Conservation (phyloP, 148 eudicot species). For the Dianthus caryophyllus region DNA sequence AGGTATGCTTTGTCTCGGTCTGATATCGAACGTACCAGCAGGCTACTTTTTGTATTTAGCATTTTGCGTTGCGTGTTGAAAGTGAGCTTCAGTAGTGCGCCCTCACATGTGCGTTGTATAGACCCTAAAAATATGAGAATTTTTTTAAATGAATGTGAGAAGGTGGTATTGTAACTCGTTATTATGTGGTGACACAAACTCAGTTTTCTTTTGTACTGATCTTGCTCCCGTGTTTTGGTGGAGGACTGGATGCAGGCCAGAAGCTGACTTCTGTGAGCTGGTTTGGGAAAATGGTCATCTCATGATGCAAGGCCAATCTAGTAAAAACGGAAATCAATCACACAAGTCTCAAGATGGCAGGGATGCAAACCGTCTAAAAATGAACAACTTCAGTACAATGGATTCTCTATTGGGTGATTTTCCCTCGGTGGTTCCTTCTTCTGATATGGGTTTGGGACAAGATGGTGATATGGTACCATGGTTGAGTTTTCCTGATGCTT, state of each 20-base stretch:
- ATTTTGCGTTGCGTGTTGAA: not conserved
- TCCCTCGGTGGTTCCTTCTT: slow-evolving; percentile 42
- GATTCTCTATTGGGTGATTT: slow-evolving; percentile 41
- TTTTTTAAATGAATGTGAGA: not conserved
- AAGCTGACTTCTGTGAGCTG: slow-evolving; percentile 55
- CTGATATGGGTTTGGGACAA: slow-evolving; percentile 43
- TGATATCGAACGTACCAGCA: not conserved
- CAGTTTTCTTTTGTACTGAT: slow-evolving; percentile 19
- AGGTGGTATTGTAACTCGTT: not conserved
- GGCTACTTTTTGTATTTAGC: not conserved
- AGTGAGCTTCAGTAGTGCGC: not conserved
- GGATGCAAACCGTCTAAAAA: slow-evolving; percentile 27
- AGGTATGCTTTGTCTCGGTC: slow-evolving; percentile 43
- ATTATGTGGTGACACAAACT: not conserved
- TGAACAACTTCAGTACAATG: slow-evolving; percentile 37
- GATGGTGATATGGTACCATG: slow-evolving; percentile 67
- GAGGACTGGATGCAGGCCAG: slow-evolving; percentile 45
- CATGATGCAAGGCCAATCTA: slow-evolving; percentile 65
- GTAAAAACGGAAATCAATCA: slow-evolving; percentile 33
- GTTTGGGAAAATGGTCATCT: slow-evolving; percentile 81
- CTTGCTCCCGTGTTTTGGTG: slow-evolving; percentile 11
- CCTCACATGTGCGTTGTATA: not conserved
- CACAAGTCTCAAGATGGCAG: slow-evolving; percentile 38
- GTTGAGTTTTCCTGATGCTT: slow-evolving; percentile 59
- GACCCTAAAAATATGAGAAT: not conserved